Base-by-base conservation (phyloP, 768 basidiomycete species). In the Paxillus ammoniavirescens region DNA sequence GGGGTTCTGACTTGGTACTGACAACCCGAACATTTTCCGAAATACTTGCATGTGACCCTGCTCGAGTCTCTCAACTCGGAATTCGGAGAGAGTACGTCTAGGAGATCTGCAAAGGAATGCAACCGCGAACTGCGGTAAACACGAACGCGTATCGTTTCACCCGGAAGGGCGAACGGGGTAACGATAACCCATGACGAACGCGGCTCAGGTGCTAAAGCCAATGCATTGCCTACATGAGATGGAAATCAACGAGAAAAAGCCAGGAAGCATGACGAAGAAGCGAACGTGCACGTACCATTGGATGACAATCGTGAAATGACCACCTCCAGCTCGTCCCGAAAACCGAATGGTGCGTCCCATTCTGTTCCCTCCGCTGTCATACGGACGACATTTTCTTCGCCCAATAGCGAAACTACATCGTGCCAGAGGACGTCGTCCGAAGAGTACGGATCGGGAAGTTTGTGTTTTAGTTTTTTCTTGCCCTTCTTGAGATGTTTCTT, bases 11-110 rank as follows among this genome's bases (percentile, higher is more conserved):
- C 91, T 76, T 97, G 94, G 67, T 93, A 93, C 69, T 98, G 96
- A 67, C 96, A 99, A 2, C 96, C 96, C 0, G 83, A 91, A 69
- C 95, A 98, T 37, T 73, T 75, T 0, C 89, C 89, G 73, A 97
- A 98, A 67, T 98, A 94, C 56, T 83, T 82, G 73, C 96, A 98
- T 56, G 78, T 75, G 0, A 90, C 80, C 21, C 82, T 74, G 28
- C 69, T 76, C 59, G 82, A 75, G 59, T 93, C 90, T 49, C 94
- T 75, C 51, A 89, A 71, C 37, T 77, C 79, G 0, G 66, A 55
- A 66, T 89, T 93, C n/a, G 86, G 81, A 1, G 69, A 70, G 33
- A 88, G 54, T 26, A 94, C 75, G 44, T 81, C 75, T 5, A 96
- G 37, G 1, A 93, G 76, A 60, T 93, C 90, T 6, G 86, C 93